Evolutionary conservation across 306 rosid species (phyloP).

Genomic region (Cicer arietinum): DNA sequence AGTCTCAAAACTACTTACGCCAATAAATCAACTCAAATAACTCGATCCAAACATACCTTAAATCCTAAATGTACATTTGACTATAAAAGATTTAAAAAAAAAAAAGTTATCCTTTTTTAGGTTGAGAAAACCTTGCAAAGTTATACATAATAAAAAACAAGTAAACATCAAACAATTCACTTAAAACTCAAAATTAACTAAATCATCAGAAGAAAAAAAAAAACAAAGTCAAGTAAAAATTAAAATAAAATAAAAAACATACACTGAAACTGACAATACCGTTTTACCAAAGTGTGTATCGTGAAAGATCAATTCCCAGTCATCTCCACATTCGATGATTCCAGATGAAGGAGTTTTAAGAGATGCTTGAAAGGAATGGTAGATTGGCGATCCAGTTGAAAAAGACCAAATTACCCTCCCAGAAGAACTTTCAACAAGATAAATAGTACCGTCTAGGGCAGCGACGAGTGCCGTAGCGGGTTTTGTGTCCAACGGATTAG

Average conservation of each 20-base stretch:
- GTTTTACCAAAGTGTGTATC: constrained; percentile 22
- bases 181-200: background rate
- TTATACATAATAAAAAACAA: too few species aligned
- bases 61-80: too few species aligned
- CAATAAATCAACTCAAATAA: too few species aligned
- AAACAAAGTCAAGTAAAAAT: background rate
- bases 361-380: background rate
- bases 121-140: too few species aligned
- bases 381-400: constrained; percentile 1
- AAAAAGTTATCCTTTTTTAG: too few species aligned
- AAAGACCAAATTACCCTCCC: constrained; percentile 27
- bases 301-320: constrained; percentile 5
- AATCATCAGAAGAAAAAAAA: too few species aligned
- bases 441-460: constrained; percentile 8
- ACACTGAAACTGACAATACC: constrained; percentile 8
- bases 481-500: background rate
- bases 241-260: background rate
- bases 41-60: too few species aligned
- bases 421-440: constrained; percentile 5
- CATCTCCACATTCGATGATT: background rate
- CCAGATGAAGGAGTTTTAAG: background rate
- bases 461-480: constrained; percentile 1
- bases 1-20: too few species aligned
- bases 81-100: too few species aligned
- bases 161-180: background rate